Evolutionary conservation across 2,329 filamentous ascomycete genomes (phyloP).

Genomic region (Plectosphaerella sp.): DNA sequence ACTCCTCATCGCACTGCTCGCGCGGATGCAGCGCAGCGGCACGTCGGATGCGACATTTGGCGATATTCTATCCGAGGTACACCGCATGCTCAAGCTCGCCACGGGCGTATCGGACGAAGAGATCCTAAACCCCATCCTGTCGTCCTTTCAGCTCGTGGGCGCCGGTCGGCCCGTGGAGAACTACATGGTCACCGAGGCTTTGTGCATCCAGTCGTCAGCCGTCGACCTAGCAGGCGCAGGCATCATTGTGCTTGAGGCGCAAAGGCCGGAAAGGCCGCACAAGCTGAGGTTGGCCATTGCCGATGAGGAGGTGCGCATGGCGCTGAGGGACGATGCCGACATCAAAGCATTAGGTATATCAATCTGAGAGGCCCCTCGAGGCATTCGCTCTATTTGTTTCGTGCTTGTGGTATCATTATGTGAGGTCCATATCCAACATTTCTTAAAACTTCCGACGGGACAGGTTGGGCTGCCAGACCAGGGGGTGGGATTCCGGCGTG

Average conservation of each 20-base stretch:
- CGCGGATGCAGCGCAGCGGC: conserved; percentile 76
- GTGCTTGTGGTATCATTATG: not conserved
- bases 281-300: conserved; percentile 82
- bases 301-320: conserved; percentile 86
- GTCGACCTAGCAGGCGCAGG: conserved; percentile 83
- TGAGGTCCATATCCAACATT: not conserved
- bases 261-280: conserved; percentile 78
- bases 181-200: conserved; percentile 3
- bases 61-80: conserved; percentile 84
- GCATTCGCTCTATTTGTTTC: conserved; percentile 2
- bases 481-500: conserved; percentile 83
- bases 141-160: conserved; percentile 6
- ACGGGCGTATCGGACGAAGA: not conserved
- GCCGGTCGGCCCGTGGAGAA: conserved; percentile 1
- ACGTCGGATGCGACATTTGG: conserved; percentile 83
- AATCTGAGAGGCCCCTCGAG: conserved; percentile 16
- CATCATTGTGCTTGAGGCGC: conserved; percentile 77
- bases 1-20: conserved; percentile 76
- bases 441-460: conserved; percentile 68
- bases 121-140: not conserved
- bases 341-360: conserved; percentile 72
- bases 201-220: conserved; percentile 61
- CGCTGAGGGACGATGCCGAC: conserved; percentile 83
- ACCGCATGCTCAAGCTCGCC: conserved; percentile 51
- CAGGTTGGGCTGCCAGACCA: conserved; percentile 86